Evolutionary conservation across 2,329 filamentous ascomycete genomes (phyloP).

Genomic region (Capronia coronata): DNA sequence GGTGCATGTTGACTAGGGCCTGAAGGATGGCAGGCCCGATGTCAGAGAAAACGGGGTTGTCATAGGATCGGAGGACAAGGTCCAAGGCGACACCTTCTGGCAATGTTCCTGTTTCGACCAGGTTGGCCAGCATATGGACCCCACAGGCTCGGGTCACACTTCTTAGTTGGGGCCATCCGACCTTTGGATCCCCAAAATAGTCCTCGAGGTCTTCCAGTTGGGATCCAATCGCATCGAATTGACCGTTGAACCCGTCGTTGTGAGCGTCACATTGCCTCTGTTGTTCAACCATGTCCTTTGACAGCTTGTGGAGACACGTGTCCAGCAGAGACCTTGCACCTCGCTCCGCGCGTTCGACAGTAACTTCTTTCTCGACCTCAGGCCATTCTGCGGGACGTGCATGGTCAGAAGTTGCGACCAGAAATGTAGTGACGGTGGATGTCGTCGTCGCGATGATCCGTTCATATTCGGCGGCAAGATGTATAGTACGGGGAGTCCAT

Average conservation of each 20-base stretch:
- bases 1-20: constrained; percentile 1
- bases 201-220: constrained; percentile 14
- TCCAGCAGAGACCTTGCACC: constrained; percentile 9
- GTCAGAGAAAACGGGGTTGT: not conserved
- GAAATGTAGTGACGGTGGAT: constrained; percentile 4
- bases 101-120: constrained; percentile 5
- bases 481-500: constrained; percentile 1
- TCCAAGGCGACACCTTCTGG: not conserved
- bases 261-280: constrained; percentile 12
- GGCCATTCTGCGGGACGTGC: not conserved
- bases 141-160: constrained; percentile 6
- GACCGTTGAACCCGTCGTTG: constrained; percentile 10
- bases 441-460: constrained; percentile 4
- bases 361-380: not conserved
- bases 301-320: constrained; percentile 9
- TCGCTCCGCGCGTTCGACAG: not conserved
- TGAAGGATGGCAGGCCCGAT: constrained; percentile 4
- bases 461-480: constrained; percentile 26
- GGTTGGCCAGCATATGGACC: constrained; percentile 4
- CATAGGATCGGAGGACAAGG: not conserved
- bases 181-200: constrained; percentile 8
- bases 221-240: constrained; percentile 9
- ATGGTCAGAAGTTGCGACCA: constrained; percentile 9
- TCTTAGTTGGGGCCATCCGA: constrained; percentile 10
- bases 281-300: constrained; percentile 7